These are phyloP conservation scores for Filobasidium floriforme DNA, from an alignment of 768 basidiomycete species.

Conservation along the genomic window DNA sequence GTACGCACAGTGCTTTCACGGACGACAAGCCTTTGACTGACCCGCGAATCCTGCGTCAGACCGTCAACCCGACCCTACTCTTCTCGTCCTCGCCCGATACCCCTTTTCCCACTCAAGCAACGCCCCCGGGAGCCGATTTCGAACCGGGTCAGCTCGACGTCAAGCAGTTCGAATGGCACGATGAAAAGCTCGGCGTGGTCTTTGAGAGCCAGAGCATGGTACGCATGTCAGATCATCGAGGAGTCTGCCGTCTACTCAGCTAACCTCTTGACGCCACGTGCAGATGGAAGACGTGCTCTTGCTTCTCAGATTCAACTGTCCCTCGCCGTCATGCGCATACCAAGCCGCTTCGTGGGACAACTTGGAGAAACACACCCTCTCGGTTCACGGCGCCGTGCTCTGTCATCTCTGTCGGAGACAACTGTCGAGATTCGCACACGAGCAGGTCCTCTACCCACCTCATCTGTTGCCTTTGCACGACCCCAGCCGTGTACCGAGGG, in stretches of 20 bases:
- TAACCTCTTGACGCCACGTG: background rate
- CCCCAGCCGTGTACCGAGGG: slow-evolving; percentile 55
- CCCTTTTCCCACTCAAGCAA: slow-evolving; percentile 34
- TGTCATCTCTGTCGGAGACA: slow-evolving; percentile 81
- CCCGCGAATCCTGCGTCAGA: background rate
- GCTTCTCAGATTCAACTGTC: slow-evolving; percentile 89
- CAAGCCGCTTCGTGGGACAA: slow-evolving; percentile 82
- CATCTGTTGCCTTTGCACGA: slow-evolving; percentile 63
- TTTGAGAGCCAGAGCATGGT: slow-evolving; percentile 73
- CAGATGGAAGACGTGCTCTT: slow-evolving; percentile 86
- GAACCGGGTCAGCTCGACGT: slow-evolving; percentile 37
- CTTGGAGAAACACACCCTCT: slow-evolving; percentile 73
- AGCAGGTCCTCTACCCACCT: slow-evolving; percentile 74
- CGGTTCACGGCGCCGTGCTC: slow-evolving; percentile 65
- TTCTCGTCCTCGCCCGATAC: slow-evolving; percentile 36
- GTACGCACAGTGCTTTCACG: slow-evolving; percentile 46
- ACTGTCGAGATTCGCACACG: slow-evolving; percentile 94
- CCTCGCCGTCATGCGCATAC: slow-evolving; percentile 72
- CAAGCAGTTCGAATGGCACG: slow-evolving; percentile 30
- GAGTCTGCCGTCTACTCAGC: background rate
- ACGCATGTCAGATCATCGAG: slow-evolving; percentile 8
- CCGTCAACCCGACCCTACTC: slow-evolving; percentile 25
- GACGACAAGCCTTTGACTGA: background rate
- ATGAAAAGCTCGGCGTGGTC: slow-evolving; percentile 56
- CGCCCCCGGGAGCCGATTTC: slow-evolving; percentile 23